Evolutionary conservation across 179 eudicot species (phyloP).

Genomic region (Beta corolliflora): DNA sequence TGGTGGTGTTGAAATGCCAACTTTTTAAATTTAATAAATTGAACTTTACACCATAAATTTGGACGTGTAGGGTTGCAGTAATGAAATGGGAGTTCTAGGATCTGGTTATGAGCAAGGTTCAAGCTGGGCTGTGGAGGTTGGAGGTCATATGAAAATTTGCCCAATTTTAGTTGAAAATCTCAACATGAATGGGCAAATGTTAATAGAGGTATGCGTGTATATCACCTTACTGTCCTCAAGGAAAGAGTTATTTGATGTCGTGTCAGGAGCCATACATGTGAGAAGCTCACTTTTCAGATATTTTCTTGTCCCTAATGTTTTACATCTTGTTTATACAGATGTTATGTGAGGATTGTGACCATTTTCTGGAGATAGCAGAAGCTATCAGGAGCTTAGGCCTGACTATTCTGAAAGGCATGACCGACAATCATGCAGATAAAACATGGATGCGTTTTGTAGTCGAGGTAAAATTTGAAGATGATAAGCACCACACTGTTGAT

Average conservation of each 20-base stretch:
- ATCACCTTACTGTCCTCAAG: not conserved
- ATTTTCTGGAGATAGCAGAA: conserved; percentile 76
- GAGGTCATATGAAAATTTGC: conserved; percentile 64
- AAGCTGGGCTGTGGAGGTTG: conserved; percentile 96
- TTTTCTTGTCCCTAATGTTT: not conserved
- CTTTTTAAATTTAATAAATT: not conserved
- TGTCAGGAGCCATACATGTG: not conserved
- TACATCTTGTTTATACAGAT: conserved; percentile 45
- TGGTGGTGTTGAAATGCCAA: not conserved
- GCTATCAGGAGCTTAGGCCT: conserved; percentile 74
- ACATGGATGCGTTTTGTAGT: conserved; percentile 80
- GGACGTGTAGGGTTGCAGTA: conserved; percentile 50
- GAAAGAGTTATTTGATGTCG: not conserved
- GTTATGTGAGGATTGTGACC: conserved; percentile 64
- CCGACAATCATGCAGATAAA: conserved; percentile 65
- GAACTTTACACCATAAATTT: conserved; percentile 13
- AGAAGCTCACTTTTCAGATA: not conserved
- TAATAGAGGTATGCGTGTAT: conserved; percentile 59
- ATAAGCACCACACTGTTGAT: not conserved
- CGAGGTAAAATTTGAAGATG: conserved; percentile 55
- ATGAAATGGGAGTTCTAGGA: conserved; percentile 47
- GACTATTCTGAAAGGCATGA: conserved; percentile 72
- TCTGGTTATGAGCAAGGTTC: conserved; percentile 71
- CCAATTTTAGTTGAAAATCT: conserved; percentile 82
- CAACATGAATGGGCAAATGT: conserved; percentile 71